Evolutionary conservation across 2,329 filamentous ascomycete species (phyloP).

Genomic region (Eutypa lata): DNA sequence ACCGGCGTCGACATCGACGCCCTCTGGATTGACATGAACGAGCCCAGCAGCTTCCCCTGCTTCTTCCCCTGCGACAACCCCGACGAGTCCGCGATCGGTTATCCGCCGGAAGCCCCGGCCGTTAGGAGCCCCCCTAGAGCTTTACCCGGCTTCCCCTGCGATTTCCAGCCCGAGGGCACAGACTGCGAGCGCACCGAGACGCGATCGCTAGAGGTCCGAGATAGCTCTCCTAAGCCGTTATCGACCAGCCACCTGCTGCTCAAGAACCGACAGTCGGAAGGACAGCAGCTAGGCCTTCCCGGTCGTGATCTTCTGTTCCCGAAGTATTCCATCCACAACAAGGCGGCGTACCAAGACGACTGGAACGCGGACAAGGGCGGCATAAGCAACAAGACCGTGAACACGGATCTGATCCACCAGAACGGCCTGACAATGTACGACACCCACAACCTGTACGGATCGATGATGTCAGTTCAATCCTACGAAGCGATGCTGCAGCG

Average conservation of each 20-base stretch:
- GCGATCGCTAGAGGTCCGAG: slow-evolving; percentile 22
- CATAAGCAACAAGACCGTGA: slow-evolving; percentile 57
- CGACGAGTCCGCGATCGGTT: slow-evolving; percentile 33
- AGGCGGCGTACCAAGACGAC: slow-evolving; percentile 42
- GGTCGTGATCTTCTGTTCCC: slow-evolving; percentile 62
- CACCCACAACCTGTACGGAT: slow-evolving; percentile 74
- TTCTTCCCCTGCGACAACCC: slow-evolving; percentile 54
- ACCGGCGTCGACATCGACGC: slow-evolving; percentile 72
- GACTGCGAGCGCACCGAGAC: slow-evolving; percentile 31
- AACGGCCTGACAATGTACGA: slow-evolving; percentile 69
- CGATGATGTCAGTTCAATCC: slow-evolving; percentile 69
- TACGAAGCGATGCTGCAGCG: slow-evolving; percentile 64
- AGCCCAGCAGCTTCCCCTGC: slow-evolving; percentile 46
- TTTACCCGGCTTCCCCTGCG: slow-evolving; percentile 65
- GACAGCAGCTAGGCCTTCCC: slow-evolving; percentile 54
- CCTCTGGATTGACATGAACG: slow-evolving; percentile 74
- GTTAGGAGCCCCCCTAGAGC: slow-evolving; percentile 61
- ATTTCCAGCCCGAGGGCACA: slow-evolving; percentile 59
- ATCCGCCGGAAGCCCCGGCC: slow-evolving; percentile 60
- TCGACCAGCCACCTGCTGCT: slow-evolving; percentile 16
- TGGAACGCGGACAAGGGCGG: slow-evolving; percentile 43
- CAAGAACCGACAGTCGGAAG: slow-evolving; percentile 19
- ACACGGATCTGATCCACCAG: slow-evolving; percentile 65
- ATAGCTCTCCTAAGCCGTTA: background rate
- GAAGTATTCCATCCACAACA: slow-evolving; percentile 64